Percentiles rank a stretch among this genome's conserved stretches.
Conservation (phyloP, 192 early-diverging fungal genomes). For the Coemansia sp. region DNA sequence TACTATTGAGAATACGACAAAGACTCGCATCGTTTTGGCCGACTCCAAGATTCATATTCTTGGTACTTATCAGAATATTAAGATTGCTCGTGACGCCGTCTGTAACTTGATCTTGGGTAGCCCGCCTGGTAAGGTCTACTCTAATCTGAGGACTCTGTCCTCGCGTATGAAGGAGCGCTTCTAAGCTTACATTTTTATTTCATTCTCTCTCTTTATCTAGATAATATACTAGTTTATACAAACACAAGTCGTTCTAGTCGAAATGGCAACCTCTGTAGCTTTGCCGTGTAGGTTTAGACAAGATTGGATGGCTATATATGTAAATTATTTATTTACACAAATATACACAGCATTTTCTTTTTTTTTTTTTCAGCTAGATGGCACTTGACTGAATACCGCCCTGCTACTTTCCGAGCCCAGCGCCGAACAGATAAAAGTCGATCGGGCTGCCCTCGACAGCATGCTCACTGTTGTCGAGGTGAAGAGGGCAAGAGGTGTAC, state of each 20-base stretch:
- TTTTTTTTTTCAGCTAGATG: too few species aligned
- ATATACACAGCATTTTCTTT: too few species aligned
- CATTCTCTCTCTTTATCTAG: not conserved
- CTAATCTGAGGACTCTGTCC: slow-evolving; percentile 83
- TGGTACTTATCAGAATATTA: slow-evolving; percentile 96
- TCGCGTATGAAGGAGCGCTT: slow-evolving; percentile 96
- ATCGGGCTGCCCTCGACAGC: too few species aligned
- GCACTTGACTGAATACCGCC: too few species aligned
- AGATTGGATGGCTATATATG: too few species aligned
- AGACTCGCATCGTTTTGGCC: slow-evolving; percentile 95
- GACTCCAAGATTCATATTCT: slow-evolving; percentile 97
- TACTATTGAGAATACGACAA: slow-evolving; percentile 96
- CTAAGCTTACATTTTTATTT: slow-evolving; percentile 48
- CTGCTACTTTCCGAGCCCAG: too few species aligned
- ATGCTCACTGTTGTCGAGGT: too few species aligned
- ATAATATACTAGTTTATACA: not conserved
- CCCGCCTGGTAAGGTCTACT: slow-evolving; percentile 96
- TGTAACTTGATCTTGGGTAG: slow-evolving; percentile 90
- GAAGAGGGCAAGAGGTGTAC: too few species aligned
- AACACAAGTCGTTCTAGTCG: not conserved
- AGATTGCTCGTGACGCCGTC: slow-evolving; percentile 92
- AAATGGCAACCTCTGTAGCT: too few species aligned
- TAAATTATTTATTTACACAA: too few species aligned
- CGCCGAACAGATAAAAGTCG: too few species aligned
- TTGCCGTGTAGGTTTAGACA: too few species aligned